Evolutionary conservation across 768 basidiomycete genomes (phyloP), one percentile per base, ranked within the genome.

Genomic region (Suillus clintonianus): DNA sequence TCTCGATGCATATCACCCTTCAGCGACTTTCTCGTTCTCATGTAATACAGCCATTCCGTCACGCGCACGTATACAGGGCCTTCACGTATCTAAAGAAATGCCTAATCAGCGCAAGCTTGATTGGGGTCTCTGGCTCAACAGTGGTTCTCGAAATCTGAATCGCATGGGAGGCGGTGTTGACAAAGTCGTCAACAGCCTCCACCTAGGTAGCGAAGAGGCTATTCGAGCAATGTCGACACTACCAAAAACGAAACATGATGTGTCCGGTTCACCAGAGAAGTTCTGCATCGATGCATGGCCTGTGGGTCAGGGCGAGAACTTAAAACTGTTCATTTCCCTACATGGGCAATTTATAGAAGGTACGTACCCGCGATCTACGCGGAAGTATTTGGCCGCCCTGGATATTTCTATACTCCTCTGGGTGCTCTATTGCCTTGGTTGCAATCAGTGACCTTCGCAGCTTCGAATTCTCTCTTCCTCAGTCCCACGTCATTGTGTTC

Each of bases 341-440:
- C 94, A 97, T 73, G 96, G 96, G 3, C 89, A 98, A 74, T 97
- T 97, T 72, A 83, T 85, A 58, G 97, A 99, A 84, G 83, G 97
- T 96, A 70, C 64, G 89, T 82, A 50, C 60, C 48, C 60, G 58
- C 69, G 65, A 67, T 67, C 32, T 59, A 61, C 59, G 22, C 56
- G 34, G 60, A 43, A 15, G 36, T 45, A 48, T 61, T 60, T 37
- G 10, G 30, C 32, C 32, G 15, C 41, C 30, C 15, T 60, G 39
- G 32, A 48, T 41, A 15, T 66, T 39, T 5, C 10, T 53, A 51
- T 53, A 4, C 51, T 56, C 36, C 14, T 27, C 27, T 15, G 7
- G 34, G 22, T 39, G 8, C 2, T 39, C 37, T 30, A 57, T 57
- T 30, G 56, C 56, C 39, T 57, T 57, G 39, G 56, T 57, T 39